Conservation (phyloP, 139 green algal genomes). For the Raphidocelis subcapitata region DNA sequence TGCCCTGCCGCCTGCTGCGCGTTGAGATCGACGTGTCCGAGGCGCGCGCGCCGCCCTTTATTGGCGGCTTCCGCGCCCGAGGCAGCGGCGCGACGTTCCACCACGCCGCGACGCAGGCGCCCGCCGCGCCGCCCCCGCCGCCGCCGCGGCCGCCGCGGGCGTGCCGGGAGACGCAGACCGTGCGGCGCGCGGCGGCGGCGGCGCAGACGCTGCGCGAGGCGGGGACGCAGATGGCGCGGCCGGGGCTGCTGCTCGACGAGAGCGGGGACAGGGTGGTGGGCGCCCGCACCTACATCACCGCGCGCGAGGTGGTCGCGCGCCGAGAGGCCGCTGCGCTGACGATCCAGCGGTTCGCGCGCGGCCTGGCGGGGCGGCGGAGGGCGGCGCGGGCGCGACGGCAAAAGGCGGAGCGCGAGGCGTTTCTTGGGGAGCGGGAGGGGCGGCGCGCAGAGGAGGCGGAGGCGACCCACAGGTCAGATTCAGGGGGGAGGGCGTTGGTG, state of each 20-base stretch:
- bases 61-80: conserved; percentile 74
- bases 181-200: conserved; percentile 32
- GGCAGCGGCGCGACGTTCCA: conserved; percentile 62
- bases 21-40: conserved; percentile 58
- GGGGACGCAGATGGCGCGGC: conserved; percentile 74
- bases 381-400: conserved; percentile 38
- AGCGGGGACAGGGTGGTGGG: conserved; percentile 48
- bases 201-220: conserved; percentile 62
- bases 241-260: conserved; percentile 59
- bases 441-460: not conserved
- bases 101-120: conserved; percentile 71
- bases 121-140: conserved; percentile 36
- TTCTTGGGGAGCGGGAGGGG: conserved; percentile 36
- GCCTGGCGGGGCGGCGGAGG: conserved; percentile 52
- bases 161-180: conserved; percentile 67
- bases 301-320: conserved; percentile 46
- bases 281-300: conserved; percentile 58
- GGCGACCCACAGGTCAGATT: conserved; percentile 12
- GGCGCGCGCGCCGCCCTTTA: conserved; percentile 33
- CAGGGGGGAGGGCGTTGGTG: too few relatives aligned
- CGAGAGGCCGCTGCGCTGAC: conserved; percentile 35
- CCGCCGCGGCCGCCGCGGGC: not conserved
- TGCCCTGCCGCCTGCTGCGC: conserved; percentile 43
- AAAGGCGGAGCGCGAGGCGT: conserved; percentile 55
- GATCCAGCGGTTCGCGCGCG: conserved; percentile 70